Evolutionary conservation across 1,139 yeast genomes (phyloP).

Genomic region (Tardiomyces blankii): DNA sequence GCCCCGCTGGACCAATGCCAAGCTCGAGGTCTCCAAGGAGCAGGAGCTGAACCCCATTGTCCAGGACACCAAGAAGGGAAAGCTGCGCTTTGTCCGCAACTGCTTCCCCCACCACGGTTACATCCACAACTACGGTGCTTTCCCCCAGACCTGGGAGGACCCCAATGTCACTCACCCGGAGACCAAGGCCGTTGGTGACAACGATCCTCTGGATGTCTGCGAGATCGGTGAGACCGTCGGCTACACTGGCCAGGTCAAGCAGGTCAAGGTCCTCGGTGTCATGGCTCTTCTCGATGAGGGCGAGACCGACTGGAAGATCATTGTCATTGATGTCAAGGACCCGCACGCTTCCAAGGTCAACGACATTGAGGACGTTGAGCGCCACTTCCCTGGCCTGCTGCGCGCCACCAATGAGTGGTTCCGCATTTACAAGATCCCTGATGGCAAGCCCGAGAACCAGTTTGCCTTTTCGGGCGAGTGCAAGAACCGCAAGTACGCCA

Average conservation of each 20-base stretch:
- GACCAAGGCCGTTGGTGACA: constrained; percentile 66
- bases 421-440: constrained; percentile 89
- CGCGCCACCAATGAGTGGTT: constrained; percentile 88
- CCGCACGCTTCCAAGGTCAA: constrained; percentile 66
- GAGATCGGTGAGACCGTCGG: constrained; percentile 72
- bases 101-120: constrained; percentile 95
- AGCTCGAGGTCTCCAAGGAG: constrained; percentile 77
- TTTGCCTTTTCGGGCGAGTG: constrained; percentile 82
- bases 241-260: constrained; percentile 63
- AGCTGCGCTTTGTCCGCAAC: constrained; percentile 76
- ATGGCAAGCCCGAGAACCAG: constrained; percentile 79
- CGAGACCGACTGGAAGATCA: constrained; percentile 95
- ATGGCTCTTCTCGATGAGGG: constrained; percentile 95
- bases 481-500: constrained; percentile 58
- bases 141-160: constrained; percentile 97
- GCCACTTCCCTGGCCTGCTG: constrained; percentile 73
- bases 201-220: constrained; percentile 93
- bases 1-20: constrained; percentile 93
- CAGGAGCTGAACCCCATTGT: constrained; percentile 73
- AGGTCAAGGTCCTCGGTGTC: constrained; percentile 85
- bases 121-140: constrained; percentile 95
- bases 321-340: constrained; percentile 74
- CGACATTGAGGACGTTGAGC: constrained; percentile 74
- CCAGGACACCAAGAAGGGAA: constrained; percentile 89
- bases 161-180: constrained; percentile 37